These are phyloP conservation scores for Claviceps lovelessii DNA, from an alignment of 2,329 filamentous ascomycete genomes.

Conservation along the genomic window DNA sequence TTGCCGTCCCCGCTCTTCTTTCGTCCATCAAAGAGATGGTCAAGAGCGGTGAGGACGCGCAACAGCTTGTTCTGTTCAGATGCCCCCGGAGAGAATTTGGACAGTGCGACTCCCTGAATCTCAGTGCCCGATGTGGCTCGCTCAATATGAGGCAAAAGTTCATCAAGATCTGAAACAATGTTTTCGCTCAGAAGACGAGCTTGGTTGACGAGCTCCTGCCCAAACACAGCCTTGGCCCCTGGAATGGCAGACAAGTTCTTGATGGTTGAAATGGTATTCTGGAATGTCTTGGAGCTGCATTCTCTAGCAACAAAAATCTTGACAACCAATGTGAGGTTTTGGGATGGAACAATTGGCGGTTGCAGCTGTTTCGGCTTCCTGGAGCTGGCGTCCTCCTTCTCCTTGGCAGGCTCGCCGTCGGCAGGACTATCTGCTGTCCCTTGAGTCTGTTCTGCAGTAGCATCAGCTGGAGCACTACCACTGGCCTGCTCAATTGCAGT, in stretches of 20 bases:
- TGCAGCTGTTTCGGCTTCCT: constrained; percentile 48
- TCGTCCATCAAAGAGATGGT: constrained; percentile 87
- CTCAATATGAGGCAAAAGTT: constrained; percentile 73
- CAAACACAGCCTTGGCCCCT: constrained; percentile 77
- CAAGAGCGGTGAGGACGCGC: constrained; percentile 79
- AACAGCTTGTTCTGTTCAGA: constrained; percentile 95
- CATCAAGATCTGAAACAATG: constrained; percentile 71
- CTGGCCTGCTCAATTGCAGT: constrained; percentile 13
- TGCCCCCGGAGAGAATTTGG: constrained; percentile 89
- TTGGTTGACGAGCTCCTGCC: constrained; percentile 80
- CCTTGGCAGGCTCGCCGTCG: constrained; percentile 19
- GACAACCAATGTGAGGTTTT: constrained; percentile 86
- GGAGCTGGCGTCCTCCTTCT: constrained; percentile 26
- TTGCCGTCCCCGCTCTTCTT: constrained; percentile 38
- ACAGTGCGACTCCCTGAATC: constrained; percentile 82
- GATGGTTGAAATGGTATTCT: constrained; percentile 95
- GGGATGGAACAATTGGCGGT: constrained; percentile 72
- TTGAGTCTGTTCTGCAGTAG: constrained; percentile 16
- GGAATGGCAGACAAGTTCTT: constrained; percentile 93
- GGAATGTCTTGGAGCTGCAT: constrained; percentile 95
- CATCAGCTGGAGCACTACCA: constrained; percentile 6
- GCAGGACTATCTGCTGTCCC: constrained; percentile 12
- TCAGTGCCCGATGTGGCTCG: constrained; percentile 81
- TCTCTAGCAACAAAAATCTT: constrained; percentile 92
- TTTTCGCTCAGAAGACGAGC: constrained; percentile 72